Conservation (phyloP, 78 protist species). For the Speleostelium caveatum region DNA sequence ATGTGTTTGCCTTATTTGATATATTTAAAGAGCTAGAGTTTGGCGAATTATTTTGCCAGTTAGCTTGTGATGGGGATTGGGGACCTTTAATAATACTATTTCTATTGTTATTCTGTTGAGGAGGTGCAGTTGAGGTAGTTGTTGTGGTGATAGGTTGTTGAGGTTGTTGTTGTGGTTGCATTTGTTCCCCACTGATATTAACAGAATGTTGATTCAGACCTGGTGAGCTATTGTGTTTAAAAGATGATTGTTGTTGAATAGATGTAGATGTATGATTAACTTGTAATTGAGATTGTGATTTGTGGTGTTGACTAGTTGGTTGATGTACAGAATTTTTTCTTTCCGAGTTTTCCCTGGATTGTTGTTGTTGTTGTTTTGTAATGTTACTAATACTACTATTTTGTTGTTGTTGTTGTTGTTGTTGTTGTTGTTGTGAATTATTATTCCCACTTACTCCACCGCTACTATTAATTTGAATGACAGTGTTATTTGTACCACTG, state of each 20-base stretch:
- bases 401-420: not conserved
- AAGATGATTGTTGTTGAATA: not conserved
- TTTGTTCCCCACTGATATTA: not conserved
- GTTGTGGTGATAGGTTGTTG: not conserved
- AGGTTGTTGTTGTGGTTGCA: not conserved
- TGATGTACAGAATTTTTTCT: slow-evolving; percentile 29
- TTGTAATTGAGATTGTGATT: not conserved
- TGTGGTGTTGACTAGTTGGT: not conserved
- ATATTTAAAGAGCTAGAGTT: not conserved
- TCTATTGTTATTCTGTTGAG: not conserved
- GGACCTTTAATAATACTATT: not conserved
- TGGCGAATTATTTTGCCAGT: not conserved
- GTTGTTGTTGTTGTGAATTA: slow-evolving; percentile 5
- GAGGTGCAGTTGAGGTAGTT: too few species aligned
- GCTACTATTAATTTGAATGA: not conserved
- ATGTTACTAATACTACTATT: not conserved
- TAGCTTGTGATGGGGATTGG: not conserved
- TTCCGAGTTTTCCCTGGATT: not conserved
- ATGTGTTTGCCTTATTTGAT: not conserved
- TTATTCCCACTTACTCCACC: slow-evolving; percentile 18
- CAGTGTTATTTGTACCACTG: not conserved
- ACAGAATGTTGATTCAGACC: not conserved
- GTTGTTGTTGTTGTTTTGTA: not conserved
- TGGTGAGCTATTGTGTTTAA: slow-evolving; percentile 24
- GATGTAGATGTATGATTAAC: not conserved